Base-by-base conservation (phyloP, 495 filamentous ascomycete genomes). In the Daldinia loculata region DNA sequence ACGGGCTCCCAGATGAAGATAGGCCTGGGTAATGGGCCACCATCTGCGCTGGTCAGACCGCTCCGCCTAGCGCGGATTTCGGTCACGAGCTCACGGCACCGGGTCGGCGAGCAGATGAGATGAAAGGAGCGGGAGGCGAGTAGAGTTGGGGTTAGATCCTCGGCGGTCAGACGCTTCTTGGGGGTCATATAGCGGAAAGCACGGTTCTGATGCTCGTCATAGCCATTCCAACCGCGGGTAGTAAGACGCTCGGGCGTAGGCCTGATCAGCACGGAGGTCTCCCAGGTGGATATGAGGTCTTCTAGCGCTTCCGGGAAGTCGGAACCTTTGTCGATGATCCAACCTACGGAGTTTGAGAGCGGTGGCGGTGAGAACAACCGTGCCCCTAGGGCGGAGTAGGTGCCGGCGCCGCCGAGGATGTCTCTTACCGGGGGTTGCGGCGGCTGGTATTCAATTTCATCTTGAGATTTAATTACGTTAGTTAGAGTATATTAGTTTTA, bases 1-100 rank as follows among this genome's bases (percentile, higher is more conserved):
- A 97, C 90, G 4, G 95, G 95, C 76, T 99, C 95, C 95, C 95
- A 99, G 41, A 98, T 87, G 77, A 98, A 90, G 12, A 95, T 76
- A 2, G 92, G 93, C 30, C 84, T 84, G 6, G 56, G 72, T 26
- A 71, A 69, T 34, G 64, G 66, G 60, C 65, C 57, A 41, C 63
- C 67, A 12, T 72, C 52, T 3, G 62, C 32, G 2, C 34, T 51
- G 4, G 64, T 67, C 2, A 76, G 60, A 22, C 78, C 79, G 60
- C 84, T 73, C 30, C 80, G 84, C 22, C 82, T 80, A 4, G 79
- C 71, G 14, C 90, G 75, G 52, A 97, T 89, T 22, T 85, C 81
- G 1, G 86, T 76, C 15, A 93, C 88, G 29, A 95, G 88, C 27
- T 88, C 85, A 3, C 92, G 88, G 76, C 92, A 96, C n/a, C 95